Conservation (phyloP, 108 stramenopile species). For the Mediolabrus comicus region DNA sequence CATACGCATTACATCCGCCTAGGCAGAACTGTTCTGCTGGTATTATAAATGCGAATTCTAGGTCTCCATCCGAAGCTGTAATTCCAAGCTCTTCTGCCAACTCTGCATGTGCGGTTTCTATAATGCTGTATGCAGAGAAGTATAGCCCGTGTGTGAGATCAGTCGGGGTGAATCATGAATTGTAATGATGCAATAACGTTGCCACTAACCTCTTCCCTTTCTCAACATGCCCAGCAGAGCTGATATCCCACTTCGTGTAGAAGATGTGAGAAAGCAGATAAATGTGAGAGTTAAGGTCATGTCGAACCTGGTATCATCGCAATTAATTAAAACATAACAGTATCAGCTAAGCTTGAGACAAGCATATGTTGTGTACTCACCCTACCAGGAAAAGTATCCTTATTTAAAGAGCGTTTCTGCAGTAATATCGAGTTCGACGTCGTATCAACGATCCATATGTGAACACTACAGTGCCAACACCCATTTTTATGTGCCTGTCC, state of each 20-base stretch:
- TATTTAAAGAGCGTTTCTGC: slow-evolving; percentile 36
- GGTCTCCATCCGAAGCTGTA: not conserved
- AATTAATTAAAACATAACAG: no score
- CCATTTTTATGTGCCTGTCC: slow-evolving; percentile 16
- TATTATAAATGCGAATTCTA: slow-evolving; percentile 34
- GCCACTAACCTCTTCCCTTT: slow-evolving; percentile 14
- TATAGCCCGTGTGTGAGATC: no score
- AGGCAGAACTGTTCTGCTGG: slow-evolving; percentile 32
- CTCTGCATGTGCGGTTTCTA: slow-evolving; percentile 16
- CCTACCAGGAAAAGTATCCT: slow-evolving; percentile 47
- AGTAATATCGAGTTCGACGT: slow-evolving; percentile 9
- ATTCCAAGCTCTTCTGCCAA: slow-evolving; percentile 42
- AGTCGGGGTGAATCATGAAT: no score
- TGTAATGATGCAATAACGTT: no score
- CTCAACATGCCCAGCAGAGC: slow-evolving; percentile 45
- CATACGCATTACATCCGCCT: slow-evolving; percentile 54
- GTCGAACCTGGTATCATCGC: no score
- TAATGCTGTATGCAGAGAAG: no score
- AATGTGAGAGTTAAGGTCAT: no score
- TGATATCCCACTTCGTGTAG: slow-evolving; percentile 46
- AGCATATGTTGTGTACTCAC: no score
- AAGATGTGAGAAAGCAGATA: no score
- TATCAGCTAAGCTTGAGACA: no score
- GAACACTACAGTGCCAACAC: slow-evolving; percentile 43
- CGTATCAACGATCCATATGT: slow-evolving; percentile 45